A percentile compares a stretch with the other conserved stretches of the same genome.
These are phyloP conservation scores for Collybia nuda DNA, from an alignment of 768 basidiomycete species.

Conservation along the genomic window DNA sequence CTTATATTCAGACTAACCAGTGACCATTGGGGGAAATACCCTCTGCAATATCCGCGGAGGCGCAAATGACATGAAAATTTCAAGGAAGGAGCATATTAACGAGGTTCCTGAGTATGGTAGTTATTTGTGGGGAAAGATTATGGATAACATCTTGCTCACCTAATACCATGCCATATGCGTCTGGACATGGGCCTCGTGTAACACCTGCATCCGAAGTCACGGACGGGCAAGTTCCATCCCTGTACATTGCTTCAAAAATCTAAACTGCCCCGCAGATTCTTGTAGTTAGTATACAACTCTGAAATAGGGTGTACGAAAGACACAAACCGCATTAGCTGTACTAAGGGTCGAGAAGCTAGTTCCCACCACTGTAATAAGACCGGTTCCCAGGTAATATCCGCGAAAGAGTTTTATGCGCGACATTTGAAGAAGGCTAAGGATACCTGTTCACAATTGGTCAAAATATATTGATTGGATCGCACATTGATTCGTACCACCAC, in stretches of 20 bases:
- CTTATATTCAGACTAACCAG: slow-evolving; percentile 45
- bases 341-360: slow-evolving; percentile 79
- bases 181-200: slow-evolving; percentile 64
- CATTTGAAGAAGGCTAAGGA: slow-evolving; percentile 79
- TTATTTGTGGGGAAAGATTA: too few species aligned
- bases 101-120: slow-evolving; percentile 54
- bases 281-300: too few species aligned
- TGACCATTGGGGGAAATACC: slow-evolving; percentile 81
- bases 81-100: slow-evolving; percentile 74
- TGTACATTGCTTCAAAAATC: slow-evolving; percentile 80
- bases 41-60: slow-evolving; percentile 59
- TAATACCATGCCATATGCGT: slow-evolving; percentile 78
- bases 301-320: background rate
- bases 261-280: slow-evolving; percentile 16
- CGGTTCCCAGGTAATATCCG: slow-evolving; percentile 76
- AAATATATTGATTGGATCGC: background rate
- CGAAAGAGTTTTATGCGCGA: slow-evolving; percentile 60
- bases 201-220: slow-evolving; percentile 57
- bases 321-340: slow-evolving; percentile 63
- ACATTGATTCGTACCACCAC: slow-evolving; percentile 53
- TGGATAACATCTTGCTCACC: slow-evolving; percentile 35
- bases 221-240: slow-evolving; percentile 73
- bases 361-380: slow-evolving; percentile 78
- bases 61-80: slow-evolving; percentile 79
- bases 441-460: slow-evolving; percentile 40